Evolutionary conservation across 1,284 basidiomycete species (phyloP).

Genomic region (Leccinum griseonigrum): DNA sequence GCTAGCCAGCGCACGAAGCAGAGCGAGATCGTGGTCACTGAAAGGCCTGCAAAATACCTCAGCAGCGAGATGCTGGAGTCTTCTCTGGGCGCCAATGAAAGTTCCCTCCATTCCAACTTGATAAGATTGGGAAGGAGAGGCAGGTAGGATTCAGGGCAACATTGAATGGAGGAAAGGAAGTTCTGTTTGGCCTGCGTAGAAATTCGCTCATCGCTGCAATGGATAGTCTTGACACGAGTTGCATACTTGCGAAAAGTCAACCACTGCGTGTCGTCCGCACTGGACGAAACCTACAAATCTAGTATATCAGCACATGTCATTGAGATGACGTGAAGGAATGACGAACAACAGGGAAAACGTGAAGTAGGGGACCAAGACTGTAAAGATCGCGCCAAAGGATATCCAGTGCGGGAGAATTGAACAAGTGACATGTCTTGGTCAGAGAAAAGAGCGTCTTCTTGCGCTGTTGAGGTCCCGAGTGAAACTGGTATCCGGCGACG

Average conservation of each 20-base stretch:
- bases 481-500: not conserved
- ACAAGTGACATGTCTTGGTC: conserved; percentile 15
- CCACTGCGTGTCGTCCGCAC: conserved; percentile 8
- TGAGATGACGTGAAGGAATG: not conserved
- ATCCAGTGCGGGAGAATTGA: conserved; percentile 19
- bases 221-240: conserved; percentile 14
- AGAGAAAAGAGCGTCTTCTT: conserved; percentile 16
- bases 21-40: conserved; percentile 10
- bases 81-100: not conserved
- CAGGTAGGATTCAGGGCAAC: not conserved
- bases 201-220: not conserved
- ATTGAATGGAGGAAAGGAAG: conserved; percentile 1
- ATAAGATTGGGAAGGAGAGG: conserved; percentile 18
- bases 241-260: conserved; percentile 17
- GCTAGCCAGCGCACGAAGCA: conserved; percentile 7
- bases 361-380: conserved; percentile 11
- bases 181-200: not conserved
- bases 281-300: not conserved
- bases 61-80: conserved; percentile 13
- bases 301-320: not conserved
- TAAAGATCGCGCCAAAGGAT: conserved; percentile 17
- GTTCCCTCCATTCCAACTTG: conserved; percentile 11
- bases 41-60: conserved; percentile 8
- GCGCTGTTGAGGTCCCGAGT: not conserved
- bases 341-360: conserved; percentile 11